Evolutionary conservation across 164 flowering plant genomes (phyloP), one percentile per base, ranked within the genome.

Genomic region (Kingdonia uniflora): DNA sequence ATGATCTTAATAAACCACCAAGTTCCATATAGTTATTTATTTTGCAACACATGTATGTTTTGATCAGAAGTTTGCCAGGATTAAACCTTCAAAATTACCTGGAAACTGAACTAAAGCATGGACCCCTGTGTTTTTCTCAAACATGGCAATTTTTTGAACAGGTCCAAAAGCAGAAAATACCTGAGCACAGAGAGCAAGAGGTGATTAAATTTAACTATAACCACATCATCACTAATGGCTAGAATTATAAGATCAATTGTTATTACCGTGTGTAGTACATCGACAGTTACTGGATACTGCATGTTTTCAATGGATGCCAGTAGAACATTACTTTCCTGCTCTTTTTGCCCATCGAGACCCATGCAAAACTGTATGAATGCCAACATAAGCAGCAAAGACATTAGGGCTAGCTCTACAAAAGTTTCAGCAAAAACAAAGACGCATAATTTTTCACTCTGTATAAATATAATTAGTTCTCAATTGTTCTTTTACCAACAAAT

Each of bases 281-380:
- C 99, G 72, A 79, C 79, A 14, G 84, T 89, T 55, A 94, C 99
- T 22, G 80, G 87, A 80, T 86, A 94, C 51, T 89, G 99, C 97
- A 87, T 81, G 67, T 94, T 89, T 69, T 92, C 99, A 58, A 92
- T 84, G 0, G 97, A 86, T 37, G 95, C 95, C 57, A 88, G 95
- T 59, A 88, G 89, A 46, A 94, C 97, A 67, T 94, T 94, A 63
- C 97, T 86, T 78, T 94, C 97, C 15, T 86, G 76, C 60, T 88
- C 96, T 33, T 75, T 84, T 61, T 71, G 86, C 41, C 89, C 97
- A 76, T 94, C 96, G 21, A 74, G 26, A 6, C 87, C 86, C 59
- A 74, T 60, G 52, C 22, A 54, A 6, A 72, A 39, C 99, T 92
- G 87, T 70, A 73, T 49, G 6, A 20, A 7, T 2, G 1, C 41